phyloP scores from a whole-genome alignment of 164 flowering plant genomes.

The Protea cynaroides region DNA sequence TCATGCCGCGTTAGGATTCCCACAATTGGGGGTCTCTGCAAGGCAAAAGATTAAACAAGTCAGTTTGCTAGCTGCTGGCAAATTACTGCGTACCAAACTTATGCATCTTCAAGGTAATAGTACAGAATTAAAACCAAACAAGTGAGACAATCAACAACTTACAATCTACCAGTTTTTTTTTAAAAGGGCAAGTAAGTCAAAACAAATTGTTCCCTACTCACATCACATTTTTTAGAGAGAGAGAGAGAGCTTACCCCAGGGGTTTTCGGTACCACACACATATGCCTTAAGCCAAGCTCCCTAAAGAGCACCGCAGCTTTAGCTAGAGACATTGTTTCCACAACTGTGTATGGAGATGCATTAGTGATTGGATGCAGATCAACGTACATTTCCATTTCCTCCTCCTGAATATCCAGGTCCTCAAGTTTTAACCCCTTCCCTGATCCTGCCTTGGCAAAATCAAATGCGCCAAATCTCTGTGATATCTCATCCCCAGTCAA shows the following conservation, averaged over 20 bases:
- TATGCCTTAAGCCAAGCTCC: conserved; percentile 74
- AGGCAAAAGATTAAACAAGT: neutral
- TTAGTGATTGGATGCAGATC: conserved; percentile 95
- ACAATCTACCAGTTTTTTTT: no score
- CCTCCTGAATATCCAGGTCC: conserved; percentile 55
- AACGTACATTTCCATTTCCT: conserved; percentile 91
- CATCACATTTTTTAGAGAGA: conserved; percentile 1
- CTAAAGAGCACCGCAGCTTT: conserved; percentile 85
- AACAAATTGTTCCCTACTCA: no score
- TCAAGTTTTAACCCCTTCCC: conserved; percentile 80
- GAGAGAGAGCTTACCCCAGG: conserved; percentile 49
- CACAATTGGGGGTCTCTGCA: conserved; percentile 85
- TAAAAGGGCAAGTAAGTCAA: no score
- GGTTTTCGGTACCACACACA: conserved; percentile 83
- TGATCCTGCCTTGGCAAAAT: conserved; percentile 83
- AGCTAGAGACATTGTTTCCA: conserved; percentile 91
- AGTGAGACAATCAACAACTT: no score
- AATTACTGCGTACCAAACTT: no score
- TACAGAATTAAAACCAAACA: no score
- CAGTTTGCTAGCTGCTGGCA: neutral
- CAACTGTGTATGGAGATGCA: conserved; percentile 83
- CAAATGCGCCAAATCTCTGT: conserved; percentile 50
- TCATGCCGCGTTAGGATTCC: conserved; percentile 91
- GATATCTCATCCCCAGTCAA: conserved; percentile 30
- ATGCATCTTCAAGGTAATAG: no score